Evolutionary conservation across 2,329 filamentous ascomycete species (phyloP).

Genomic region (Tolypocladium cylindrosporum): DNA sequence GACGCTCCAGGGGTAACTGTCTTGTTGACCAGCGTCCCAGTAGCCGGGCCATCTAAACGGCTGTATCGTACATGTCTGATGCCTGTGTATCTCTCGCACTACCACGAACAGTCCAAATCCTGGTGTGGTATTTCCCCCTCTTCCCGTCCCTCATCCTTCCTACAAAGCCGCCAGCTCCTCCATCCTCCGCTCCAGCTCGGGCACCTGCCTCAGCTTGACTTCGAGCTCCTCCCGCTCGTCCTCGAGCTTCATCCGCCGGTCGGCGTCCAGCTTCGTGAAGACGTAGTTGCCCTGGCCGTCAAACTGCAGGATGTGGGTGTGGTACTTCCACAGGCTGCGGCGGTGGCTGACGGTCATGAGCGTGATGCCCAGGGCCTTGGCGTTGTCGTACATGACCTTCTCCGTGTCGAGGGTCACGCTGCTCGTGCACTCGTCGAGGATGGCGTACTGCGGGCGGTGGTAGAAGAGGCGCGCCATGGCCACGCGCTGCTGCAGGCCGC

Average conservation of each 20-base stretch:
- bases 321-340: conserved; percentile 91
- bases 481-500: conserved; percentile 87
- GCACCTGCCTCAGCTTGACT: conserved; percentile 71
- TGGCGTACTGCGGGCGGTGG: conserved; percentile 85
- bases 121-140: background rate
- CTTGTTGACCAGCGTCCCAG: background rate
- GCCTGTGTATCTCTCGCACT: background rate
- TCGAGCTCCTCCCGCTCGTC: conserved; percentile 96
- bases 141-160: background rate
- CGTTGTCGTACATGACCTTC: conserved; percentile 93
- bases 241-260: conserved; percentile 73
- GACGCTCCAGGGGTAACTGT: background rate
- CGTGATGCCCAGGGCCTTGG: conserved; percentile 83
- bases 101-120: background rate
- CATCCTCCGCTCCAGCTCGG: conserved; percentile 78
- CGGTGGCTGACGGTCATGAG: conserved; percentile 95
- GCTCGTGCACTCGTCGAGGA: conserved; percentile 92
- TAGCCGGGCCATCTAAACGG: background rate
- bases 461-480: conserved; percentile 96
- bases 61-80: background rate
- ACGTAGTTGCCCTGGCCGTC: conserved; percentile 88
- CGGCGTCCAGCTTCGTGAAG: conserved; percentile 83
- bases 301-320: conserved; percentile 89
- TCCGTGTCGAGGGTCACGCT: conserved; percentile 94
- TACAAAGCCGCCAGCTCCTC: conserved; percentile 54